phyloP scores from a whole-genome alignment of 2,329 filamentous ascomycete genomes.

The Aspergillus viridinutans region DNA sequence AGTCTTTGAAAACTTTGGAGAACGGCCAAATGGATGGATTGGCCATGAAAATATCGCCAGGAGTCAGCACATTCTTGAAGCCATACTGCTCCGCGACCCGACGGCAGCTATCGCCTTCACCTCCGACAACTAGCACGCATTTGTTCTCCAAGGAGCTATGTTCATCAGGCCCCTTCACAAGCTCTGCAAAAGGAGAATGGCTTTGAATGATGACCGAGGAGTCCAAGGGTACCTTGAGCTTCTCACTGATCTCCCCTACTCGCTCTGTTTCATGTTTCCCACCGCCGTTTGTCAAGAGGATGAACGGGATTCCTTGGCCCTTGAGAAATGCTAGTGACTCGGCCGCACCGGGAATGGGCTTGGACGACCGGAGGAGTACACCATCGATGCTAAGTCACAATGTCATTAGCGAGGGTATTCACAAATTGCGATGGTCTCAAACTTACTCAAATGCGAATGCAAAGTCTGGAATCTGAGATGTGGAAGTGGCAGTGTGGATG shows the following conservation, averaged over 20 bases:
- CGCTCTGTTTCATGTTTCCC: slow-evolving; percentile 75
- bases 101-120: slow-evolving; percentile 63
- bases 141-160: slow-evolving; percentile 54
- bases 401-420: slow-evolving; percentile 10
- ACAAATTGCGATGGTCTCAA: slow-evolving; percentile 1
- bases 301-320: slow-evolving; percentile 75
- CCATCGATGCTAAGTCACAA: slow-evolving; percentile 69
- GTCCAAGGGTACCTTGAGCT: slow-evolving; percentile 61
- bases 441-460: slow-evolving; percentile 46
- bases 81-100: slow-evolving; percentile 69
- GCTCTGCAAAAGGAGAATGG: slow-evolving; percentile 80
- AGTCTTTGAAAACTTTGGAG: slow-evolving; percentile 58
- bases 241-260: slow-evolving; percentile 63
- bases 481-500: slow-evolving; percentile 27
- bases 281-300: slow-evolving; percentile 92
- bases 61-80: slow-evolving; percentile 77
- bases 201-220: slow-evolving; percentile 76
- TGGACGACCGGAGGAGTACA: slow-evolving; percentile 80
- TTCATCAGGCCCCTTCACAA: slow-evolving; percentile 57
- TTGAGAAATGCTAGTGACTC: slow-evolving; percentile 71
- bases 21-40: slow-evolving; percentile 82
- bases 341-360: slow-evolving; percentile 72
- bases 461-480: slow-evolving; percentile 34
- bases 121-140: slow-evolving; percentile 71
- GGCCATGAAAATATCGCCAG: slow-evolving; percentile 73